A percentile compares a stretch with the other conserved stretches of the same genome.
Conservation (phyloP, 306 rosid genomes). For the Albizia julibrissin region DNA sequence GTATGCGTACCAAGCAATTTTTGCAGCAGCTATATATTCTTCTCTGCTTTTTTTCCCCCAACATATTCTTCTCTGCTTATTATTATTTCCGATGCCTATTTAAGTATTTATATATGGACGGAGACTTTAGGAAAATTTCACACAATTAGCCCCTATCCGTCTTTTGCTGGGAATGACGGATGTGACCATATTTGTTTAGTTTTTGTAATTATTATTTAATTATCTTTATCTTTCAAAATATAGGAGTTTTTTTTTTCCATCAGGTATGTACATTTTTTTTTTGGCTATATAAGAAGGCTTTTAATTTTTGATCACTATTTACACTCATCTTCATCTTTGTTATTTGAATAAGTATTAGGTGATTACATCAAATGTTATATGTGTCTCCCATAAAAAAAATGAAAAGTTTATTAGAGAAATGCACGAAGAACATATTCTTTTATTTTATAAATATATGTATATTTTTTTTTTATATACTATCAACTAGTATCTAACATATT, state of each 20-base stretch:
- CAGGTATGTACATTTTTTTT: too few species aligned
- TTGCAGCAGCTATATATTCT: background rate
- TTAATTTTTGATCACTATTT: background rate
- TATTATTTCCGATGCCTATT: too few species aligned
- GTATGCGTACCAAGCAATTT: too few species aligned
- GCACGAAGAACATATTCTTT: background rate
- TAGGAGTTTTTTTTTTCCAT: background rate
- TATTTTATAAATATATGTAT: too few species aligned
- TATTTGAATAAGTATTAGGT: background rate
- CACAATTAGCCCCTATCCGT: background rate
- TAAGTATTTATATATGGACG: background rate
- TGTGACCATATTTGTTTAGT: too few species aligned
- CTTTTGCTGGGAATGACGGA: too few species aligned
- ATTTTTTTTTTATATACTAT: too few species aligned
- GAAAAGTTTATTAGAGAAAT: background rate
- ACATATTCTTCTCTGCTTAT: too few species aligned
- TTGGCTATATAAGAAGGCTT: background rate
- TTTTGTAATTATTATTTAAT: too few species aligned
- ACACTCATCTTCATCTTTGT: background rate
- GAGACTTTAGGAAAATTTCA: background rate
- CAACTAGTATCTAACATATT: too few species aligned
- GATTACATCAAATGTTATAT: too few species aligned
- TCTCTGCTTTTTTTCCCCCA: too few species aligned
- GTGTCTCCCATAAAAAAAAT: background rate
- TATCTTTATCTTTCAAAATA: background rate